phyloP scores from a whole-genome alignment of 441 rosid species.

The Biscutella laevigata region DNA sequence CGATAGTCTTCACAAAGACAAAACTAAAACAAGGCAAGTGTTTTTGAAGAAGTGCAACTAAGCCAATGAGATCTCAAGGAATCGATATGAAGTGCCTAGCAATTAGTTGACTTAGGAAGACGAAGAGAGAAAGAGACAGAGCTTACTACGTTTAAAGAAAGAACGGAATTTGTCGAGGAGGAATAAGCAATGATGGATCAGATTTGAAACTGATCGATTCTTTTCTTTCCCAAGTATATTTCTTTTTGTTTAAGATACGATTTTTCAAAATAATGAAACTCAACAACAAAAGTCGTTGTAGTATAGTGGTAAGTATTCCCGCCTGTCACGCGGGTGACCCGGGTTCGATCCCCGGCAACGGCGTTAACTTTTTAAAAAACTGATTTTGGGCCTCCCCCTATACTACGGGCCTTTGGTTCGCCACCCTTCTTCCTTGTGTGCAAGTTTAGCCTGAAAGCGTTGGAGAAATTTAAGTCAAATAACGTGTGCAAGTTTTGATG shows the following conservation, averaged over 20 bases:
- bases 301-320: constrained; percentile 92
- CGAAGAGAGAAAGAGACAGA: not conserved
- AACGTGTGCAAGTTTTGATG: too few species aligned
- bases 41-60: not conserved
- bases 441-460: too few species aligned
- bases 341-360: constrained; percentile 25
- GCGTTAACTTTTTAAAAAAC: too few species aligned
- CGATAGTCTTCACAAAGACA: not conserved
- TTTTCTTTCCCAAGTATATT: constrained; percentile 16
- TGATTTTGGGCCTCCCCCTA: too few species aligned
- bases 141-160: not conserved
- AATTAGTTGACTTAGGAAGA: constrained; percentile 14
- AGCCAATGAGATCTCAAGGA: not conserved
- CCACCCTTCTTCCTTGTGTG: too few species aligned
- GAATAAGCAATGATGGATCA: not conserved
- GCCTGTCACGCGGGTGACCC: constrained; percentile 51
- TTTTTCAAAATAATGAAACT: too few species aligned
- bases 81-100: not conserved
- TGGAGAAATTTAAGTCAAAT: too few species aligned
- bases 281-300: constrained; percentile 60
- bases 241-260: constrained; percentile 20
- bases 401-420: too few species aligned
- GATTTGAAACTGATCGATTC: constrained; percentile 10
- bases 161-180: constrained; percentile 1
- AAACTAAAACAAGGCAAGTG: not conserved